Conservation (phyloP, 192 early-diverging fungal genomes). For the Fimicolochytrium jonesii region DNA sequence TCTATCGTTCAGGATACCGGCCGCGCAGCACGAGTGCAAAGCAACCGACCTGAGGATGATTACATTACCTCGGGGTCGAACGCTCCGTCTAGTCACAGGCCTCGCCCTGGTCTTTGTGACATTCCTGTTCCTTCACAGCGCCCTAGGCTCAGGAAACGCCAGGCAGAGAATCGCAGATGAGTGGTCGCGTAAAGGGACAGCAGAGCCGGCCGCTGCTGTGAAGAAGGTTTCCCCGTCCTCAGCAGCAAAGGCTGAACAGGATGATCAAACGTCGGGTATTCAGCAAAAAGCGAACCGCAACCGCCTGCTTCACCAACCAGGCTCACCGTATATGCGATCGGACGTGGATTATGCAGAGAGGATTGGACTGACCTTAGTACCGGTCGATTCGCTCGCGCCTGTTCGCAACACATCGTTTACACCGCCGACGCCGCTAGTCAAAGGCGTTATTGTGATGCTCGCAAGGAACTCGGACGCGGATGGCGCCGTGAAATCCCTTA, state of each 20-base stretch:
- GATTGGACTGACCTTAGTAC: slow-evolving; percentile 2
- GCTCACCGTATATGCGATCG: slow-evolving; percentile 13
- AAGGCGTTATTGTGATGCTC: slow-evolving; percentile 70
- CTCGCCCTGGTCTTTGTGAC: background rate
- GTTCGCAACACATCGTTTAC: background rate
- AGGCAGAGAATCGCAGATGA: no score
- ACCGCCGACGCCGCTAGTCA: slow-evolving; percentile 34
- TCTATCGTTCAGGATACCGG: no score
- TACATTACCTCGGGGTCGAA: slow-evolving; percentile 12
- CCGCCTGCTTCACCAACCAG: slow-evolving; percentile 17
- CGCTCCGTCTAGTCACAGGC: slow-evolving; percentile 5
- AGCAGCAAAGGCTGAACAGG: background rate
- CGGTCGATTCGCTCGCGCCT: background rate
- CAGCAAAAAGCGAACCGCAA: slow-evolving; percentile 9
- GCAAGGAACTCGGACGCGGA: slow-evolving; percentile 67
- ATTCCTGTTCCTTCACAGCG: slow-evolving; percentile 3
- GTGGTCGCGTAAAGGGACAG: no score
- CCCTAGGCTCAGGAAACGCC: no score
- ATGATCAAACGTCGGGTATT: background rate
- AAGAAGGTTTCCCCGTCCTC: no score
- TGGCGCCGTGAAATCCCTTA: slow-evolving; percentile 58
- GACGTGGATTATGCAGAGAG: slow-evolving; percentile 7
- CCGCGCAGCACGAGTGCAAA: no score
- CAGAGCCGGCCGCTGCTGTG: no score
- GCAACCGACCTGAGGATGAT: no score